Percentiles rank a stretch among this genome's conserved stretches.
Evolutionary conservation across 495 filamentous ascomycete genomes (phyloP).

Genomic region (Aspergillus haitiensis): DNA sequence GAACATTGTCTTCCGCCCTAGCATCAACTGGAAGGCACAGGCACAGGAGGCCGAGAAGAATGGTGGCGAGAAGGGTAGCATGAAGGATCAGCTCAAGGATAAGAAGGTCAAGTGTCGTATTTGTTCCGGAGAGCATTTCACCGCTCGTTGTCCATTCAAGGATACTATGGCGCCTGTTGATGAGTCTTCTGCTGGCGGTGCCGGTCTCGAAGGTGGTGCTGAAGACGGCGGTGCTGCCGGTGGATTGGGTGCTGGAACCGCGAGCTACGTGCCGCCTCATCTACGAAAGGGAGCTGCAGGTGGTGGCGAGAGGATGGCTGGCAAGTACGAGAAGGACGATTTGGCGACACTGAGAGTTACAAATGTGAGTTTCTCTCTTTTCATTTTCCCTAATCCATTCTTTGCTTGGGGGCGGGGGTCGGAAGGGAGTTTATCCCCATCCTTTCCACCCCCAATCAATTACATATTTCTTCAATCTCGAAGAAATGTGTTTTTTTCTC

Average conservation of each 20-base stretch:
- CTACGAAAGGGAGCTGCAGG: constrained; percentile 69
- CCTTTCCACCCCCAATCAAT: not conserved
- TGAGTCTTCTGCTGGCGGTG: constrained; percentile 58
- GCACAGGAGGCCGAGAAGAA: constrained; percentile 80
- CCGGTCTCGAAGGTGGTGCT: constrained; percentile 41
- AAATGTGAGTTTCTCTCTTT: constrained; percentile 66
- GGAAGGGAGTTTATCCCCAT: no score
- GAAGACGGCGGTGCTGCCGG: constrained; percentile 53
- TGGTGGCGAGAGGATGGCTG: constrained; percentile 85
- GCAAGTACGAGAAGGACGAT: constrained; percentile 95
- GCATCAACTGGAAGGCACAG: constrained; percentile 85
- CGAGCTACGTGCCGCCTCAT: constrained; percentile 90
- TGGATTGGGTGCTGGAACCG: constrained; percentile 64
- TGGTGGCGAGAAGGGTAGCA: constrained; percentile 64
- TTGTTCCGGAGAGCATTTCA: constrained; percentile 98
- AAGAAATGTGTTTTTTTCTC: constrained; percentile 13
- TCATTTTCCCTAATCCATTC: not conserved
- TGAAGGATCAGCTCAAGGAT: constrained; percentile 93
- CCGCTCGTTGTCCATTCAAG: constrained; percentile 87
- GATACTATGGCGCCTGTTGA: constrained; percentile 78
- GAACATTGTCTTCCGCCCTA: constrained; percentile 94
- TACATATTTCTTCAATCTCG: constrained; percentile 7
- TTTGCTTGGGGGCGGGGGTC: not conserved
- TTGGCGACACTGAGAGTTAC: constrained; percentile 93
- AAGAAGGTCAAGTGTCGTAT: constrained; percentile 99